A percentile compares a stretch with the other conserved stretches of the same genome.
phyloP scores from a whole-genome alignment of 257 asterid genomes.

The Solanum neorickii region DNA sequence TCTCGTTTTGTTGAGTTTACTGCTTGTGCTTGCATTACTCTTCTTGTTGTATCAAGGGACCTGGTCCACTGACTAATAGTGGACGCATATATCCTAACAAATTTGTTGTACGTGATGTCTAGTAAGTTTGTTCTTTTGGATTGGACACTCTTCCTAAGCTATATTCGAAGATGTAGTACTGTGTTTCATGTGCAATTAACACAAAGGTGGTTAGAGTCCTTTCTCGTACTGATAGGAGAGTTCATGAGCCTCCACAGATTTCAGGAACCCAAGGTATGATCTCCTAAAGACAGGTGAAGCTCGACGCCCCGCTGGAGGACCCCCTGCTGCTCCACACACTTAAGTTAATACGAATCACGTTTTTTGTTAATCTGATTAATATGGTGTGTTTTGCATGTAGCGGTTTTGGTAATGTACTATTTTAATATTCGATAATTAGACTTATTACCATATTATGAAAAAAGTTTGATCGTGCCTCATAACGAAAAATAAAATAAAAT shows the following conservation, averaged over 20 bases:
- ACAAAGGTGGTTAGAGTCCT: constrained; percentile 72
- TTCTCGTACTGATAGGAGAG: constrained; percentile 49
- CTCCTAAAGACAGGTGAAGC: constrained; percentile 41
- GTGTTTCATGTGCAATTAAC: constrained; percentile 19
- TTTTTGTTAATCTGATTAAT: neutral
- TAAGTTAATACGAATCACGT: neutral
- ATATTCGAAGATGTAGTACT: constrained; percentile 27
- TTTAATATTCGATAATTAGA: too few relatives aligned
- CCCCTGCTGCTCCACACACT: constrained; percentile 39
- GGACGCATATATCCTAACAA: too few relatives aligned
- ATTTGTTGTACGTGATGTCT: too few relatives aligned
- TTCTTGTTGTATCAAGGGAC: too few relatives aligned
- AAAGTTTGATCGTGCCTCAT: too few relatives aligned
- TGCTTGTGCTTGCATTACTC: too few relatives aligned
- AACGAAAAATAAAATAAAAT: too few relatives aligned
- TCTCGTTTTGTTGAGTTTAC: too few relatives aligned
- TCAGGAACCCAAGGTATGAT: constrained; percentile 75
- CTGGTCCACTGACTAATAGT: too few relatives aligned
- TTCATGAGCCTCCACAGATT: constrained; percentile 66
- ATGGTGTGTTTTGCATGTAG: neutral
- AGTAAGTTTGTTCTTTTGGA: too few relatives aligned
- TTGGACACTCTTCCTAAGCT: constrained; percentile 50
- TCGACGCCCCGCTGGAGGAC: constrained; percentile 41
- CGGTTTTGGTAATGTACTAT: neutral
- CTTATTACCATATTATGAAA: too few relatives aligned